These are phyloP conservation scores for Pugionium cornutum DNA, from an alignment of 345 rosid genomes.

Conservation along the genomic window DNA sequence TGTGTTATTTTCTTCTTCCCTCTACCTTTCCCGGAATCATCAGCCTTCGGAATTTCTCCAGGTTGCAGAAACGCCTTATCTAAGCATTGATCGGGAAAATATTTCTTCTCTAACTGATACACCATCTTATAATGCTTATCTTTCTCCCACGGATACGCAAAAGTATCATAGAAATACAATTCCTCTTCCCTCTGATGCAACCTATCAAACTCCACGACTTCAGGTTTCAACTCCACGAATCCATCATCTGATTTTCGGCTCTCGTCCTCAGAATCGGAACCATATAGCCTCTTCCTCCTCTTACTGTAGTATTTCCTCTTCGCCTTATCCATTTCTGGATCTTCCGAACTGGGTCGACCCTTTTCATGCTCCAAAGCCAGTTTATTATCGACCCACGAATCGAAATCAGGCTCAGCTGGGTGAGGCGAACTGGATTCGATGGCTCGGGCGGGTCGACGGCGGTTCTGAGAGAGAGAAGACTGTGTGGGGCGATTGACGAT, in stretches of 20 bases:
- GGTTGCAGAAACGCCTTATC: constrained; percentile 88
- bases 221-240: constrained; percentile 82
- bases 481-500: constrained; percentile 69
- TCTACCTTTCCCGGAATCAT: constrained; percentile 32
- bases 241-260: constrained; percentile 54
- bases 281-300: constrained; percentile 82
- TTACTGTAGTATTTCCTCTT: constrained; percentile 85
- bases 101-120: constrained; percentile 94
- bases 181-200: constrained; percentile 93
- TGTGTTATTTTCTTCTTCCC: constrained; percentile 35
- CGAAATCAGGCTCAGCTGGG: constrained; percentile 50
- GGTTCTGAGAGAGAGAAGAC: constrained; percentile 46
- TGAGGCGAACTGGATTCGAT: constrained; percentile 36
- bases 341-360: constrained; percentile 37
- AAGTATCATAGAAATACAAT: constrained; percentile 74
- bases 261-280: constrained; percentile 90
- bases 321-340: constrained; percentile 68
- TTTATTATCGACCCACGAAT: constrained; percentile 80
- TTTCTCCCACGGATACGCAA: constrained; percentile 95
- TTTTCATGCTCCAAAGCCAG: constrained; percentile 48
- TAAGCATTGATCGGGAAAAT: constrained; percentile 80
- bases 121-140: constrained; percentile 98
- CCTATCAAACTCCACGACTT: constrained; percentile 73
- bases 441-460: constrained; percentile 47
- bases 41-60: constrained; percentile 46